Conservation (phyloP, 768 basidiomycete species). For the Xerocomellus amylosporus region DNA sequence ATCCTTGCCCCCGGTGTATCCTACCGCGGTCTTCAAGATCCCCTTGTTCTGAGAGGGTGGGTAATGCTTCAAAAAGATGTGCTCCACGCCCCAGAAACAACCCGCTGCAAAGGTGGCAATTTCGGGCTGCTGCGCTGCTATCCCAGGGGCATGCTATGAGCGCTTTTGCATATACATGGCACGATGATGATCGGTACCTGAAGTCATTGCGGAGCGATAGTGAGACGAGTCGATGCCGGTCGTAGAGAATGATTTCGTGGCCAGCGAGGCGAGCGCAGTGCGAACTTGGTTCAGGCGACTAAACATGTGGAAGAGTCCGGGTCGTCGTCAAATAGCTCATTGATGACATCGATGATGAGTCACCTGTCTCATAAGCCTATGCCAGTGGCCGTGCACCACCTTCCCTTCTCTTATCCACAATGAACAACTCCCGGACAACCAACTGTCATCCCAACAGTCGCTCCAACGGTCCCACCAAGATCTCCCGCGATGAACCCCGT, state of each 20-base stretch:
- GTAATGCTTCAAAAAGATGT: slow-evolving; percentile 80
- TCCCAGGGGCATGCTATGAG: slow-evolving; percentile 21
- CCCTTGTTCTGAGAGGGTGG: slow-evolving; percentile 70
- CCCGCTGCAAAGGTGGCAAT: slow-evolving; percentile 52
- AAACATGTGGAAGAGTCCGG: slow-evolving; percentile 20
- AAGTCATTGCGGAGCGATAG: slow-evolving; percentile 42
- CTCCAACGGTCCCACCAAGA: slow-evolving; percentile 35
- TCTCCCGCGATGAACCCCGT: slow-evolving; percentile 42
- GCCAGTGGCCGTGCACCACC: no score
- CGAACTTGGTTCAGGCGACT: slow-evolving; percentile 23
- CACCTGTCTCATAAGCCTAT: not conserved
- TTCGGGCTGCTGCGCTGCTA: slow-evolving; percentile 44
- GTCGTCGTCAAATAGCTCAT: not conserved
- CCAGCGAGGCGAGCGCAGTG: slow-evolving; percentile 21
- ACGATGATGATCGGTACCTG: slow-evolving; percentile 10
- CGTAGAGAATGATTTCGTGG: slow-evolving; percentile 14
- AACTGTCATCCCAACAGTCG: slow-evolving; percentile 26
- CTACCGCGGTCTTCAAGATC: slow-evolving; percentile 70
- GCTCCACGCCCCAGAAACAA: slow-evolving; percentile 87
- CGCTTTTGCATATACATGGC: not conserved
- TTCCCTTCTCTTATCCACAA: slow-evolving; percentile 21
- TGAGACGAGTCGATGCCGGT: slow-evolving; percentile 36
- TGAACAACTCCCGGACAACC: slow-evolving; percentile 30
- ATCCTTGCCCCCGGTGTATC: slow-evolving; percentile 73
- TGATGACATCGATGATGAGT: not conserved